Base-by-base conservation (phyloP, 106 monocot genomes). In the Hemerocallis citrina region DNA sequence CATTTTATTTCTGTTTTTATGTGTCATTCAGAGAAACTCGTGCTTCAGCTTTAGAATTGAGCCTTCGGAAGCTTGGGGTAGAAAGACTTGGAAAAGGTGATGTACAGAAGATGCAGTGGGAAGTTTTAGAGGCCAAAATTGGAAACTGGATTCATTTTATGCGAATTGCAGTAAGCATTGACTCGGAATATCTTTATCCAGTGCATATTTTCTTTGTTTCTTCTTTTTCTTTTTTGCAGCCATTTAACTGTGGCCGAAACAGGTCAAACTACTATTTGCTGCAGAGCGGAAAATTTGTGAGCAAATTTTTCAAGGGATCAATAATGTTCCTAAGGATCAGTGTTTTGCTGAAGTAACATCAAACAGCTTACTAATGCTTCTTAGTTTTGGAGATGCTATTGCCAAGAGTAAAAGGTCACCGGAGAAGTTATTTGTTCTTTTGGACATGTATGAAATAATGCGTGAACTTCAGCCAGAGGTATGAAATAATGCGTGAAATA, bases 401-500 rank as follows among this genome's bases (percentile, higher is more conserved):
- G 95, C 95, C 24, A 86, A 74, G 63, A 90, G 90, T 61, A 95
- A 90, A 76, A 74, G 95, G 29, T 95, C 89, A 24, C 95, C 95
- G 30, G 89, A 95, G 63, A 95, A 90, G 64, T 70, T 95, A 64
- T 95, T 95, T 69, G 95, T 95, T 17, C 85, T 95, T 70, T 73
- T 95, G 23, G 95, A 95, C 69, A 95, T 95, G 95, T 95, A 86
- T 72, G 95, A 95, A 79, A 75, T 86, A 62, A 86, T 95, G 95
- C 86, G 73, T 38, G 95, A 95, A 58, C 86, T 95, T 74, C 83
- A 86, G 61, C 61, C 86, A 16, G 95, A 95, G 81, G 95, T 95
- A 74, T 60, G 58, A n/a, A n/a, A n/a, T n/a, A n/a, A n/a, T n/a
- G n/a, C n/a, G n/a, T n/a, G n/a, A n/a, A n/a, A n/a, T n/a, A n/a